phyloP scores from a whole-genome alignment of 345 rosid species.

The Gossypium mustelinum region DNA sequence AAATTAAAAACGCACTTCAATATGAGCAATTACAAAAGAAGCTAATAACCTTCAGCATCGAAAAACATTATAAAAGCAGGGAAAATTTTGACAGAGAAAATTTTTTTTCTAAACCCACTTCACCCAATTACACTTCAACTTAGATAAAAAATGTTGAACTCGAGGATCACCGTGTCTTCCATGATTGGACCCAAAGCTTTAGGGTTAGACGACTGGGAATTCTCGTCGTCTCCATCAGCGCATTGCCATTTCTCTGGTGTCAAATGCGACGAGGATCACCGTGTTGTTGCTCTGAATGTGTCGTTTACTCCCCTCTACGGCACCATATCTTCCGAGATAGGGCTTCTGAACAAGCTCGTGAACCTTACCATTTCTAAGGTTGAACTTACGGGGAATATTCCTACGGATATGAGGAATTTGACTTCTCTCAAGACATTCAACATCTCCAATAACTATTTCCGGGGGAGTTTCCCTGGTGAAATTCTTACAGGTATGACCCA shows the following conservation, averaged over 20 bases:
- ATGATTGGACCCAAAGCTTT: slow-evolving; percentile 44
- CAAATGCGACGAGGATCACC: slow-evolving; percentile 41
- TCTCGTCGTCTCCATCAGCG: slow-evolving; percentile 34
- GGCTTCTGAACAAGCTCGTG: slow-evolving; percentile 49
- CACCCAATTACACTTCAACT: too few species aligned
- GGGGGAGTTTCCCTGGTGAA: slow-evolving; percentile 55
- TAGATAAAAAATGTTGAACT: too few species aligned
- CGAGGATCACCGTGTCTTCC: slow-evolving; percentile 21
- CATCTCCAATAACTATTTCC: slow-evolving; percentile 53
- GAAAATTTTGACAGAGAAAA: too few species aligned
- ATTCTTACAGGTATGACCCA: slow-evolving; percentile 42
- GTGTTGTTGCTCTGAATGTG: slow-evolving; percentile 59
- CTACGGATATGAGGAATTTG: slow-evolving; percentile 54
- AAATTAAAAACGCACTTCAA: too few species aligned
- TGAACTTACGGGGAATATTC: slow-evolving; percentile 60
- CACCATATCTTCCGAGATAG: slow-evolving; percentile 61
- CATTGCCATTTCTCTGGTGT: slow-evolving; percentile 90
- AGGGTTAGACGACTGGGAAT: slow-evolving; percentile 66
- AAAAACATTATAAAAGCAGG: too few species aligned
- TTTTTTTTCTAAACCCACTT: too few species aligned
- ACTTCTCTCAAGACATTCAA: slow-evolving; percentile 53
- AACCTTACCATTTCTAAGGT: slow-evolving; percentile 48
- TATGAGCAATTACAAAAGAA: too few species aligned
- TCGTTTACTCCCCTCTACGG: slow-evolving; percentile 50
- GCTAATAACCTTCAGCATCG: too few species aligned